Base-by-base conservation (phyloP, 225 moss, liverwort and hornwort species). In the Asterella californica region DNA sequence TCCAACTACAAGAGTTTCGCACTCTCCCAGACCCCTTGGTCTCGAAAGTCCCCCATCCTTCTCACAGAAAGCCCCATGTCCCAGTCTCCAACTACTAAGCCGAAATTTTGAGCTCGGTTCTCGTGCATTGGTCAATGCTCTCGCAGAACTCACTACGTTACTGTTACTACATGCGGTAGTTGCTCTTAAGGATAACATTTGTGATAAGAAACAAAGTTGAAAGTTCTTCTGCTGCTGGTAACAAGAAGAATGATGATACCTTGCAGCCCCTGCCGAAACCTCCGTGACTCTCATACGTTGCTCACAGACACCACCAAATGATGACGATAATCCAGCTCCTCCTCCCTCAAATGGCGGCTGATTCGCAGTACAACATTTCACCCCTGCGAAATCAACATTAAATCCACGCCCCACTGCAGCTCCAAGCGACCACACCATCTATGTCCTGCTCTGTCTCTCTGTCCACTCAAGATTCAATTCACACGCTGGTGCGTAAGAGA, bases 141-240 rank as follows among this genome's bases (percentile, higher is more conserved):
- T 72, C 38, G 76, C 42, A 22, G 82, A 33, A 25, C 52, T 0
- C 32, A 76, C 42, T 29, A 76, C 54, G 62, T 64, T 48, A 48
- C 66, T 25, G 47, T 62, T 53, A 46, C 52, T 73, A 55, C 79
- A 79, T 36, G 68, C 48, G 55, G 79, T 36, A 67, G 82, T 19
- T 12, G 47, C 80, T 77, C 74, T 68, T 38, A 82, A 37, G 76
- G 77, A 77, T 67, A 85, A 77, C 85, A 85, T 85, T 80, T 82
- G 82, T 22, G 85, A 73, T 42, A 27, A 76, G 2, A 34, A 2
- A 42, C 52, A 69, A 15, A 46, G 36, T 32, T 60, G 25, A 50
- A 9, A 7, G 4, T 75, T 73, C 22, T n/a, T n/a, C 50, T 48
- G 17, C 69, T 74, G 30, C 54, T 48, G 48, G 59, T 57, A n/a